Evolutionary conservation across 164 flowering plant genomes (phyloP).

Genomic region (Malania oleifera): DNA sequence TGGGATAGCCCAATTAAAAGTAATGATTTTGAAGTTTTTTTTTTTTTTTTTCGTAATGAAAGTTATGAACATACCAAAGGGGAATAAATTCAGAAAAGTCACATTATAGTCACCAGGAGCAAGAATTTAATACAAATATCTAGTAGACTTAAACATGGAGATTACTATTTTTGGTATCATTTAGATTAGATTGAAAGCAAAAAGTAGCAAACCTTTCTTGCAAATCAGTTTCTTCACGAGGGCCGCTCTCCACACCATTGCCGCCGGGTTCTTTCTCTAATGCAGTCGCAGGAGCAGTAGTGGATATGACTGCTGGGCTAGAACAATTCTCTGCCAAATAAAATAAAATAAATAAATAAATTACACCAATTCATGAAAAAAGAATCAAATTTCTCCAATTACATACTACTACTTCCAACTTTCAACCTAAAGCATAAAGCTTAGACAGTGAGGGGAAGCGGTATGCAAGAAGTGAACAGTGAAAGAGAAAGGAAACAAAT

Average conservation of each 20-base stretch:
- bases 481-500: background rate
- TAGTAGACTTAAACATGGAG: background rate
- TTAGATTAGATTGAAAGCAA: background rate
- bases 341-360: background rate
- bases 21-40: too few relatives aligned
- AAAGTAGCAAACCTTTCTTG: slow-evolving; percentile 36
- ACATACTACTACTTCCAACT: too few relatives aligned
- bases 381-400: too few relatives aligned
- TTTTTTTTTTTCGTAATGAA: too few relatives aligned
- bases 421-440: background rate
- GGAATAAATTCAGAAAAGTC: too few relatives aligned
- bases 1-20: too few relatives aligned
- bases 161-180: background rate
- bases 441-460: too few relatives aligned
- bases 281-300: background rate
- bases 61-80: background rate
- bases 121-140: background rate
- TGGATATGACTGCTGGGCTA: slow-evolving; percentile 8
- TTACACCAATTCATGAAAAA: too few relatives aligned
- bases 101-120: background rate
- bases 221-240: slow-evolving; percentile 23
- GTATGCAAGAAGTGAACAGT: too few relatives aligned
- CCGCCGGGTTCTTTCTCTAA: slow-evolving; percentile 22
- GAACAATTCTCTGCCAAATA: slow-evolving; percentile 21
- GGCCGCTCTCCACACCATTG: slow-evolving; percentile 22